Base-by-base conservation (phyloP, 208 protist species). In the Wallacemonas sp. region DNA sequence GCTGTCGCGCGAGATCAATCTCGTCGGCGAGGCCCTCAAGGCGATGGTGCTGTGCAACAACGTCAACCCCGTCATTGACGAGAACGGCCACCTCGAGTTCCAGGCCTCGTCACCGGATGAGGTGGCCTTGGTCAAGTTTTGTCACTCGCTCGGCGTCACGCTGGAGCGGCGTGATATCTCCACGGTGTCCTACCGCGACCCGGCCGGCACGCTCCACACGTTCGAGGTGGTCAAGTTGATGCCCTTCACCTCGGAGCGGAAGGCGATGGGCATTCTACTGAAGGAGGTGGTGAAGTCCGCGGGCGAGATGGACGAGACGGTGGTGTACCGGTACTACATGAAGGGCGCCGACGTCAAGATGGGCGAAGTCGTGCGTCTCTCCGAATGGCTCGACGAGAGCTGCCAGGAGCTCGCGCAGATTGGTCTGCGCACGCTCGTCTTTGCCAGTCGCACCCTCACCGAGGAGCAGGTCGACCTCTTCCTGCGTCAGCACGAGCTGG, bases 201-300 rank as follows among this genome's bases (percentile, higher is more conserved):
- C 75, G 19, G 55, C 36, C 34, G 68, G 48, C 23, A 36, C 56
- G 52, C 49, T 63, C 46, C 33, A 61, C 27, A 62, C 57, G 24
- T 99, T 90, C 79, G 83, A 98, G n/a, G 92, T 99, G 29, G 62
- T 99, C 21, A 87, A 98, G 57, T 77, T 95, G 39, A 99, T 99
- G 63, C 99, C 98, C 23, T 99, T 99, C 75, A 98, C 96, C 21
- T 99, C 98, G 16, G 97, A 98, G 68, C 78, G 86, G 5, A 99
- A 99, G 80, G 83, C 98, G 32, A 99, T 99, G 98, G 98, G 98
- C 26, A 99, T 99, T 63, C 86, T 99, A 6, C 68, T 99, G 2
- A 63, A 57, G 57, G 47, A 48, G 17, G 5, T 4, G 21, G 33
- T 70, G 24, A 48, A 58, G 27, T 27, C 30, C 47, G 23, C 5